These are phyloP conservation scores for Rubia peregrina DNA, from an alignment of 305 asterid species.

Conservation along the genomic window DNA sequence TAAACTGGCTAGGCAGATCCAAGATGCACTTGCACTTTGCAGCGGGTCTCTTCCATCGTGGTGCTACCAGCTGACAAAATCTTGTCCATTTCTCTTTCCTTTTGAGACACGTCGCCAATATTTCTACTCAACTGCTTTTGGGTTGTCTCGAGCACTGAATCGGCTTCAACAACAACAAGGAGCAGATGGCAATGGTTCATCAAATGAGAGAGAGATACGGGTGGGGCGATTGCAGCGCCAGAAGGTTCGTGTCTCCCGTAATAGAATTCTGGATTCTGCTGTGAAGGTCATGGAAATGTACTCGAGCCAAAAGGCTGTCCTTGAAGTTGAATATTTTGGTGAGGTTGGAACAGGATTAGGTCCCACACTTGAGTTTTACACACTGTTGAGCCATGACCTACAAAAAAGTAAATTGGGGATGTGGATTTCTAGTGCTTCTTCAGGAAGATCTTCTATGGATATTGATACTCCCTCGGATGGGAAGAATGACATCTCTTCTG, in stretches of 20 bases:
- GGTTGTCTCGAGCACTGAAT: slow-evolving; percentile 85
- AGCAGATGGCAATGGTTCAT: slow-evolving; percentile 77
- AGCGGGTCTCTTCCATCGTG: slow-evolving; percentile 96
- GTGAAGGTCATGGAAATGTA: slow-evolving; percentile 99
- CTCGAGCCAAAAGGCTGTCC: slow-evolving; percentile 96
- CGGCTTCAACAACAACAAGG: slow-evolving; percentile 99
- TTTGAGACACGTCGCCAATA: slow-evolving; percentile 96
- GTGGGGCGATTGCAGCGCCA: slow-evolving; percentile 89
- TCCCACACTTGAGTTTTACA: slow-evolving; percentile 94
- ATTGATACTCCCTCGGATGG: slow-evolving; percentile 34
- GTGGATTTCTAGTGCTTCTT: slow-evolving; percentile 68
- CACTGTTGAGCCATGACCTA: slow-evolving; percentile 91
- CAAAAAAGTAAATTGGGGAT: slow-evolving; percentile 76
- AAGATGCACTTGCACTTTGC: slow-evolving; percentile 96
- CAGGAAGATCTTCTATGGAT: slow-evolving; percentile 46
- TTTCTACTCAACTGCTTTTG: slow-evolving; percentile 97
- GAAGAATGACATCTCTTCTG: slow-evolving; percentile 16
- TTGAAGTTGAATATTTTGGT: slow-evolving; percentile 98
- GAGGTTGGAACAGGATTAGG: slow-evolving; percentile 99
- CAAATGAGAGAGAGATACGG: slow-evolving; percentile 78
- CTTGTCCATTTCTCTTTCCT: slow-evolving; percentile 96
- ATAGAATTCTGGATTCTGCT: slow-evolving; percentile 90
- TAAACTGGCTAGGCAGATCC: slow-evolving; percentile 86
- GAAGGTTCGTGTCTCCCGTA: slow-evolving; percentile 97
- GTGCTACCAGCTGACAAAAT: slow-evolving; percentile 95